These are phyloP conservation scores for Clitocybe nebularis DNA, from an alignment of 1,284 basidiomycete species.

Conservation along the genomic window DNA sequence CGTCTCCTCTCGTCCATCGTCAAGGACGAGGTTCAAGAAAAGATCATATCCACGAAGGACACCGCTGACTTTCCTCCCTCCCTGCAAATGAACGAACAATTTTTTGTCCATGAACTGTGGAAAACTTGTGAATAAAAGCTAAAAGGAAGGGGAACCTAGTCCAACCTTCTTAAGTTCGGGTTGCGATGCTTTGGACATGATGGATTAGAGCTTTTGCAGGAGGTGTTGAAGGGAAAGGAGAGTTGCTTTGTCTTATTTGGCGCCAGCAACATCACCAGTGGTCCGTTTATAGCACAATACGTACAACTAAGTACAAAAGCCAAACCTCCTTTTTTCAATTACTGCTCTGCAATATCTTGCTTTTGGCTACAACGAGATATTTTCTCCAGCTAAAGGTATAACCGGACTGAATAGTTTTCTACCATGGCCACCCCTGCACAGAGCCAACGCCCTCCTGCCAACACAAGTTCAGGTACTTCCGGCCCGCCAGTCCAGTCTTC, in stretches of 20 bases:
- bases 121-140: conserved; percentile 8
- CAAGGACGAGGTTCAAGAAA: conserved; percentile 97
- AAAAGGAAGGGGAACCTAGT: conserved; percentile 2
- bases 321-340: conserved; percentile 3
- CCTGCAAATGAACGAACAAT: conserved; percentile 92
- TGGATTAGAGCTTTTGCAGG: conserved; percentile 13
- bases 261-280: conserved; percentile 9
- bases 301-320: conserved; percentile 3
- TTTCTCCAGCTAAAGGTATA: not conserved
- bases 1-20: conserved; percentile 92
- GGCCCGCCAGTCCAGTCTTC: conserved; percentile 17
- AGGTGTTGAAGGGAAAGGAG: conserved; percentile 9
- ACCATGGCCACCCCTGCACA: conserved; percentile 16
- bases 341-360: not conserved
- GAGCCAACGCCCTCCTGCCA: conserved; percentile 10
- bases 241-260: conserved; percentile 36
- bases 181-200: conserved; percentile 89
- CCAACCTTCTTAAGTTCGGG: conserved; percentile 90
- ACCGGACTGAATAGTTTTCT: not conserved
- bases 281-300: conserved; percentile 4
- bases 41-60: conserved; percentile 97
- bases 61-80: conserved; percentile 93
- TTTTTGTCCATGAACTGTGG: conserved; percentile 97
- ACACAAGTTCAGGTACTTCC: conserved; percentile 3
- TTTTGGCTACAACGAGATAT: not conserved